Conservation (phyloP, 768 basidiomycete genomes). For the Nevesoporus exiguus region DNA sequence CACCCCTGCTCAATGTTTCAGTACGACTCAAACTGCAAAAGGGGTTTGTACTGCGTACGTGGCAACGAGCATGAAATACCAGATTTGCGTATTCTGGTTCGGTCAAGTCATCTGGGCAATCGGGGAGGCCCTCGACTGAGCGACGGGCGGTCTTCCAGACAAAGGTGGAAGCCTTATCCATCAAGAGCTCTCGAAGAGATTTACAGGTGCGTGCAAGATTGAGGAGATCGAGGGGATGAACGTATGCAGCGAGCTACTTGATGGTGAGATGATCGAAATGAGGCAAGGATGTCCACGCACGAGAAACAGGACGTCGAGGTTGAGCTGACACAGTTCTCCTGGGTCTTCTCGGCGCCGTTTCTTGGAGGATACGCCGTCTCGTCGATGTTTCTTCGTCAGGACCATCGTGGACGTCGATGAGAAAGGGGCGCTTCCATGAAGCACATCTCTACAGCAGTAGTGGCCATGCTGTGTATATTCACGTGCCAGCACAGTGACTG, state of each 20-base stretch:
- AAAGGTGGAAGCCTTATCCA: slow-evolving; percentile 28
- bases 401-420: not conserved
- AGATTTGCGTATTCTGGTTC: slow-evolving; percentile 33
- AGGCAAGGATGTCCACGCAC: not conserved
- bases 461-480: too few species aligned
- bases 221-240: not conserved
- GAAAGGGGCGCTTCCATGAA: not conserved
- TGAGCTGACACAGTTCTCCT: not conserved
- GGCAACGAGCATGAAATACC: not conserved
- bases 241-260: not conserved
- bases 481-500: too few species aligned
- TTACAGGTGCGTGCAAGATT: slow-evolving; percentile 2
- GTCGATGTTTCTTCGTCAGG: not conserved
- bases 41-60: not conserved
- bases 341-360: not conserved
- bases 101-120: slow-evolving; percentile 6
- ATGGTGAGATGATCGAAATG: not conserved
- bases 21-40: not conserved
- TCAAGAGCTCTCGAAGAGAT: slow-evolving; percentile 22
- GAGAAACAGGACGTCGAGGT: not conserved
- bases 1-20: not conserved
- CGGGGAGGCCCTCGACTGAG: slow-evolving; percentile 38
- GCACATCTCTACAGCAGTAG: too few species aligned
- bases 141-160: slow-evolving; percentile 27
- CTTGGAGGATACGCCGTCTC: not conserved